Evolutionary conservation across 495 filamentous ascomycete species (phyloP).

Genomic region (Hypoxylon trugodes): DNA sequence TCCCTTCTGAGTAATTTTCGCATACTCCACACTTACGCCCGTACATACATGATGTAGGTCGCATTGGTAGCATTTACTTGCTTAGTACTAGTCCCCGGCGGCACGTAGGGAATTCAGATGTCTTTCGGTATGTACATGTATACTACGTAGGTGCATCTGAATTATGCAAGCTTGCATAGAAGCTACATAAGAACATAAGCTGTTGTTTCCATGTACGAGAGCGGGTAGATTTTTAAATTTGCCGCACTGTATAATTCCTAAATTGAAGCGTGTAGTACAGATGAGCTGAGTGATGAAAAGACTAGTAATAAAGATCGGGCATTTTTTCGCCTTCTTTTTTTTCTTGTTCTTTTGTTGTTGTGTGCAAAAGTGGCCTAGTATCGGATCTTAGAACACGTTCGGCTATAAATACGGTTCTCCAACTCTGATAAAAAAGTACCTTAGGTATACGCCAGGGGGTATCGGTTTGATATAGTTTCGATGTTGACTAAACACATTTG

Average conservation of each 20-base stretch:
- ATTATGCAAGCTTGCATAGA: not conserved
- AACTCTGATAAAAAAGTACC: no score
- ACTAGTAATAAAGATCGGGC: conserved; percentile 31
- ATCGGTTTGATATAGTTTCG: conserved; percentile 5
- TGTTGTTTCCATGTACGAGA: not conserved
- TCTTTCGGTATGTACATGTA: not conserved
- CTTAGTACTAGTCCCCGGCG: conserved; percentile 11
- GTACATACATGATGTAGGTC: conserved; percentile 26
- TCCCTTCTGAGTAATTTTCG: conserved; percentile 32
- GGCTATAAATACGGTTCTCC: conserved; percentile 27
- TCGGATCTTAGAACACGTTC: conserved; percentile 28
- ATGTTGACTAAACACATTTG: conserved; percentile 7
- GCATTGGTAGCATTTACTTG: no score
- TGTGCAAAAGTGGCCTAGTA: not conserved
- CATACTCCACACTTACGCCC: conserved; percentile 28
- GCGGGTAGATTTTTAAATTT: not conserved
- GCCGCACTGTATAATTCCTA: not conserved
- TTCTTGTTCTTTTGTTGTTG: conserved; percentile 13
- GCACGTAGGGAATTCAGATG: not conserved
- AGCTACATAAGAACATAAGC: no score
- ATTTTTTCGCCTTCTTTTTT: conserved; percentile 22
- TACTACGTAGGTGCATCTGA: not conserved
- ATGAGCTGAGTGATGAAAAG: conserved; percentile 12
- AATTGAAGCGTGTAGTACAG: conserved; percentile 7
- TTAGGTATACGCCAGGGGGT: not conserved